These are phyloP conservation scores for Plantago lanceolata DNA, from an alignment of 305 asterid species.

Conservation along the genomic window DNA sequence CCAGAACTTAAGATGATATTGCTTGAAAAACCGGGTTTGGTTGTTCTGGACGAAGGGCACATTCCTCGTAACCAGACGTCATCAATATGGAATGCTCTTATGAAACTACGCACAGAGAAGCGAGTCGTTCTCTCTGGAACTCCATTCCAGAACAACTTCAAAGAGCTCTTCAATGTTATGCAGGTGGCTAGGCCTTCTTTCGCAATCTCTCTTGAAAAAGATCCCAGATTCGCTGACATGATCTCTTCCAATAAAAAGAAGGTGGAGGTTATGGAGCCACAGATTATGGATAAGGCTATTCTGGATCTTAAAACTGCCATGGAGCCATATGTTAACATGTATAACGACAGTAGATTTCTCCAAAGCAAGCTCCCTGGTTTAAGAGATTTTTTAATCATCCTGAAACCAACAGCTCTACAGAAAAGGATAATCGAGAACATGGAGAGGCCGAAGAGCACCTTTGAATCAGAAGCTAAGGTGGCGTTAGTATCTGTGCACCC, in stretches of 20 bases:
- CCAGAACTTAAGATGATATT: constrained; percentile 22
- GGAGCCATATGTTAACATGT: neutral
- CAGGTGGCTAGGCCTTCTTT: constrained; percentile 32
- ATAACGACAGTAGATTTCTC: neutral
- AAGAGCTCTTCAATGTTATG: constrained; percentile 39
- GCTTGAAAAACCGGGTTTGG: constrained; percentile 27
- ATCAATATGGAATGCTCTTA: constrained; percentile 27
- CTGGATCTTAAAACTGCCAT: neutral
- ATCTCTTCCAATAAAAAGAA: neutral
- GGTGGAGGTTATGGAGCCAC: neutral
- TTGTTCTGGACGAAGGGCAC: constrained; percentile 46
- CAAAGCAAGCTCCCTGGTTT: neutral
- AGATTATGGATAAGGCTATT: neutral
- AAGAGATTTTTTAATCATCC: neutral
- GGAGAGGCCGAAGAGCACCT: neutral
- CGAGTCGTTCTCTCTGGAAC: constrained; percentile 37
- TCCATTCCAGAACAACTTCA: constrained; percentile 44
- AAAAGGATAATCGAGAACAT: neutral
- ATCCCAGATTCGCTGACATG: neutral
- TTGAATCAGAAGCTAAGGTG: neutral
- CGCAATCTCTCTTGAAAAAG: neutral
- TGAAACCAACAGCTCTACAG: neutral
- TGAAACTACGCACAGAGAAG: constrained; percentile 25
- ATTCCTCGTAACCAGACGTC: constrained; percentile 34
- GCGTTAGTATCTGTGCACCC: neutral